Percentiles rank a stretch among this genome's conserved stretches.
phyloP scores from a whole-genome alignment of 2,329 filamentous ascomycete genomes.

The Ophiosphaerella herpotricha region DNA sequence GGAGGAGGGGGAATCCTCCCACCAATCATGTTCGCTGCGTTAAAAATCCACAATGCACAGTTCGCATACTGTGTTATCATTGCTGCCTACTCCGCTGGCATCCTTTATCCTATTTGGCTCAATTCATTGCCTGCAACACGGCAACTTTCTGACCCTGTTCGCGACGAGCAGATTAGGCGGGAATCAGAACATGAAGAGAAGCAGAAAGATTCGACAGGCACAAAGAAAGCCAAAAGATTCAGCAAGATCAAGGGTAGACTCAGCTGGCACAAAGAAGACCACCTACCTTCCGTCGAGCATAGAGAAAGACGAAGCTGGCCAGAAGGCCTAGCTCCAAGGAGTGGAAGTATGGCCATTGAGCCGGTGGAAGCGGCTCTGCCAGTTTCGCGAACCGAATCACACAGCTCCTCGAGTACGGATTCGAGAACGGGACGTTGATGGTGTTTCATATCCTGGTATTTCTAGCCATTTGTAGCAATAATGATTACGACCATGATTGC shows the following conservation, averaged over 20 bases:
- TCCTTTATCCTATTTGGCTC: constrained; percentile 60
- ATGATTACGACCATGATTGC: constrained; percentile 11
- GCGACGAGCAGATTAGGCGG: constrained; percentile 36
- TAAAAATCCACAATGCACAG: constrained; percentile 44
- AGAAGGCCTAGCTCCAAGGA: constrained; percentile 26
- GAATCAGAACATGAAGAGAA: constrained; percentile 30
- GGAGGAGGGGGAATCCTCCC: constrained; percentile 61
- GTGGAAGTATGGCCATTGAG: constrained; percentile 18
- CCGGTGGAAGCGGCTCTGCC: constrained; percentile 13
- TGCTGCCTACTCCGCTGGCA: constrained; percentile 56
- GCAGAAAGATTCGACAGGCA: constrained; percentile 20
- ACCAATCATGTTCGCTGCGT: constrained; percentile 57
- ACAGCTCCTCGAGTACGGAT: constrained; percentile 5
- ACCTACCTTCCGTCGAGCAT: constrained; percentile 36
- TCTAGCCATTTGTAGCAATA: background rate
- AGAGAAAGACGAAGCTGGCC: constrained; percentile 39
- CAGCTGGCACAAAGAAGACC: constrained; percentile 23
- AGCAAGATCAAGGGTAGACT: constrained; percentile 28
- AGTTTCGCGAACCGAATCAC: background rate
- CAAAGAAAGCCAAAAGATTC: constrained; percentile 25
- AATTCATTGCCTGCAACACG: constrained; percentile 54
- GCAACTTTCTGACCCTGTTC: constrained; percentile 57
- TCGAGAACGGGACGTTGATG: constrained; percentile 3
- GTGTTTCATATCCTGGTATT: background rate
- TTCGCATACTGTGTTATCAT: constrained; percentile 60